A percentile compares a stretch with the other conserved stretches of the same genome.
phyloP scores from a whole-genome alignment of 768 basidiomycete species.

The Pleurotus pulmonarius region DNA sequence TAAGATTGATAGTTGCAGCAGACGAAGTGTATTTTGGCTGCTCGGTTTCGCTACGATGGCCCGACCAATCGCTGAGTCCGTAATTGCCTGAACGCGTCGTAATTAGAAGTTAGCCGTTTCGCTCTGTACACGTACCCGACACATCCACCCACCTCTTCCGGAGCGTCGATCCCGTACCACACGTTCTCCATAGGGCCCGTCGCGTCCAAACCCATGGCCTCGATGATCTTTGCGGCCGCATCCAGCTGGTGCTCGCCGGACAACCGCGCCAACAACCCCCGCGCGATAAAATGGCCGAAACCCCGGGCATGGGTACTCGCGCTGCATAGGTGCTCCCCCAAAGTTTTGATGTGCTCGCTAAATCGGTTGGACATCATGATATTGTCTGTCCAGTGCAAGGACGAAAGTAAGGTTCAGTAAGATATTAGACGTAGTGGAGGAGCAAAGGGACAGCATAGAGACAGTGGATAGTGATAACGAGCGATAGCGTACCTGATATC shows the following conservation, averaged over 20 bases:
- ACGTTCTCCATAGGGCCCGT: conserved; percentile 43
- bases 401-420: conserved; percentile 5
- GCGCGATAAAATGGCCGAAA: conserved; percentile 59
- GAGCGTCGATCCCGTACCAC: conserved; percentile 22
- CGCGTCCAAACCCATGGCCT: conserved; percentile 33
- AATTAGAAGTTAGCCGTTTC: not conserved
- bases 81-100: conserved; percentile 32
- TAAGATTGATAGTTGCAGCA: conserved; percentile 57
- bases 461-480: too few species aligned
- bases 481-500: conserved; percentile 53
- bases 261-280: conserved; percentile 52
- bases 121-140: not conserved
- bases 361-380: conserved; percentile 50
- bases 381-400: conserved; percentile 43
- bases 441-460: too few species aligned
- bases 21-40: conserved; percentile 49
- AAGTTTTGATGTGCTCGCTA: conserved; percentile 35
- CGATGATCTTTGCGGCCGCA: conserved; percentile 45
- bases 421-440: conserved; percentile 9
- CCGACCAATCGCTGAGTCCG: conserved; percentile 41
- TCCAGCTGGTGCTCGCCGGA: conserved; percentile 58
- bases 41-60: conserved; percentile 57
- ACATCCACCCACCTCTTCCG: conserved; percentile 24
- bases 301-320: conserved; percentile 47
- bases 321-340: conserved; percentile 52